Percentiles rank a stretch among this genome's conserved stretches.
Evolutionary conservation across 1,139 yeast genomes (phyloP).

Genomic region (Pichia cactophila): DNA sequence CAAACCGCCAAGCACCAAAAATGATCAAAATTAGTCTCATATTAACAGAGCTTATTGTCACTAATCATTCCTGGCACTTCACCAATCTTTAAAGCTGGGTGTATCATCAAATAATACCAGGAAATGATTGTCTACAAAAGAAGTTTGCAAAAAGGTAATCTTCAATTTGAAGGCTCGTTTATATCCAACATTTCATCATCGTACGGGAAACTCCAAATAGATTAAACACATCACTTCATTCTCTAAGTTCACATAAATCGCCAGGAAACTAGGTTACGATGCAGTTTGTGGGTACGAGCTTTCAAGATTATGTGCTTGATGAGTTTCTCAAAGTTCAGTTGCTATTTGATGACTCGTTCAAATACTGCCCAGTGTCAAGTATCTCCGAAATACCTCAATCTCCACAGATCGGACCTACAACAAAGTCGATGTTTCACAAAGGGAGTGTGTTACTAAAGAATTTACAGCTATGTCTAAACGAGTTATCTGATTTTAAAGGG

Average conservation of each 20-base stretch:
- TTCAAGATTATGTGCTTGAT: conserved; percentile 20
- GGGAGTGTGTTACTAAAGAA: conserved; percentile 14
- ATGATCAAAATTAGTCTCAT: no score
- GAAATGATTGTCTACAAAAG: no score
- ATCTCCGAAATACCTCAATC: conserved; percentile 14
- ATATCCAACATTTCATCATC: background rate
- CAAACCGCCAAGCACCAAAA: no score
- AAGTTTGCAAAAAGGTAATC: no score
- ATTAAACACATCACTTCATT: no score
- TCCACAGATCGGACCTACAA: conserved; percentile 13
- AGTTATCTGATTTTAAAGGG: conserved; percentile 12
- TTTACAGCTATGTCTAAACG: conserved; percentile 14
- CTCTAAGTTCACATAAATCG: no score
- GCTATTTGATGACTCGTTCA: conserved; percentile 19
- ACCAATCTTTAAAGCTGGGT: no score
- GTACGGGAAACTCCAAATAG: no score
- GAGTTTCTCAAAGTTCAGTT: conserved; percentile 22
- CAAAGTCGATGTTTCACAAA: conserved; percentile 9
- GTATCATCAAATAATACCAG: no score
- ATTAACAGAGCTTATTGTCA: no score
- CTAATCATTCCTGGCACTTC: no score
- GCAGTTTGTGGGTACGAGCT: conserved; percentile 13
- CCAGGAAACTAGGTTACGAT: background rate
- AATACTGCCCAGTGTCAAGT: conserved; percentile 15
- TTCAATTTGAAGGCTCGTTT: background rate